Percentiles rank a stretch among this genome's conserved stretches.
phyloP scores from a whole-genome alignment of 148 eudicot species.

The Persicaria maculosa region DNA sequence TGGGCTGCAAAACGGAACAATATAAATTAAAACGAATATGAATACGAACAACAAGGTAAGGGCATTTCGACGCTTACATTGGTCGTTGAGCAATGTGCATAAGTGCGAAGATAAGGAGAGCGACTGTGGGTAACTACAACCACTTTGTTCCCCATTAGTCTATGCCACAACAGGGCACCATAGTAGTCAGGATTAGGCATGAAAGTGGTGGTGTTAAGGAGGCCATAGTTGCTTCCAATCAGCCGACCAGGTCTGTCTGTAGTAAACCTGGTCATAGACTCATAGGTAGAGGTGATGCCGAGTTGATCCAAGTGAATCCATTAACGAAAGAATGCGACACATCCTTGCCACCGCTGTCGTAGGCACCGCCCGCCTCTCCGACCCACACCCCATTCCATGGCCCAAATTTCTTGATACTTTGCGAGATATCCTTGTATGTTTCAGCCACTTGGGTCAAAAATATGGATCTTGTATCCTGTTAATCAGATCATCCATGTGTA shows the following conservation, averaged over 20 bases:
- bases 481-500: background rate
- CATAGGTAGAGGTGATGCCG: too few relatives aligned
- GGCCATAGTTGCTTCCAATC: slow-evolving; percentile 54
- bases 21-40: too few relatives aligned
- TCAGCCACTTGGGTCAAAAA: slow-evolving; percentile 22
- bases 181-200: slow-evolving; percentile 58
- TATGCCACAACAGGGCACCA: slow-evolving; percentile 48
- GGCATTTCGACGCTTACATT: slow-evolving; percentile 13
- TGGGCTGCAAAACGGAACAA: too few relatives aligned
- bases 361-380: slow-evolving; percentile 56
- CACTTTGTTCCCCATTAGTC: slow-evolving; percentile 36
- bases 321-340: slow-evolving; percentile 40
- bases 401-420: slow-evolving; percentile 11
- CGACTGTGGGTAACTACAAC: slow-evolving; percentile 21
- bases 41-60: too few relatives aligned
- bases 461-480: slow-evolving; percentile 34
- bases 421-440: slow-evolving; percentile 20
- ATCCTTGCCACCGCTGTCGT: slow-evolving; percentile 43
- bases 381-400: slow-evolving; percentile 43
- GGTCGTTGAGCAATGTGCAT: slow-evolving; percentile 37
- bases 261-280: slow-evolving; percentile 28
- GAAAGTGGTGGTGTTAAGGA: slow-evolving; percentile 42
- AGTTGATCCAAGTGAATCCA: too few relatives aligned
- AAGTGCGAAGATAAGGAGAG: slow-evolving; percentile 30
- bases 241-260: slow-evolving; percentile 38